phyloP scores from a whole-genome alignment of 2,329 filamentous ascomycete species.

The Mycosphaerella arachidis region DNA sequence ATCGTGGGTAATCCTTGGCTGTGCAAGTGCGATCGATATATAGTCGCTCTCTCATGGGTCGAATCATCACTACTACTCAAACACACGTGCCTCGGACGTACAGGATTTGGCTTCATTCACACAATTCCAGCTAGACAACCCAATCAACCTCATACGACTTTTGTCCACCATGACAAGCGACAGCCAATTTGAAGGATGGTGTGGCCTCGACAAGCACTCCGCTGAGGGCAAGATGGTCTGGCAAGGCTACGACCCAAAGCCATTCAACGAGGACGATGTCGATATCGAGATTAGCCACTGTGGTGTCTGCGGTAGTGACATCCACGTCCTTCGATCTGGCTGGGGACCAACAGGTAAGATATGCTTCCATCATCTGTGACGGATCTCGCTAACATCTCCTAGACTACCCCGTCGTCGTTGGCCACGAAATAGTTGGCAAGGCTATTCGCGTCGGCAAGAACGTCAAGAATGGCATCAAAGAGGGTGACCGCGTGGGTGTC shows the following conservation, averaged over 20 bases:
- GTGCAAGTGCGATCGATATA: background rate
- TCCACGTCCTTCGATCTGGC: conserved; percentile 34
- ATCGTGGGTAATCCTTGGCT: background rate
- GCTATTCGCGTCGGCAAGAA: conserved; percentile 32
- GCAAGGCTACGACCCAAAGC: conserved; percentile 42
- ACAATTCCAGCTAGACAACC: conserved; percentile 6
- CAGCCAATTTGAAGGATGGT: conserved; percentile 55
- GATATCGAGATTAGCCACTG: conserved; percentile 31
- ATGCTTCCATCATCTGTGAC: background rate
- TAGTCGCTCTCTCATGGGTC: background rate
- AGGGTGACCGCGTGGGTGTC: conserved; percentile 45
- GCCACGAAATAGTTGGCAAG: conserved; percentile 35
- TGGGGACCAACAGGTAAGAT: conserved; percentile 30
- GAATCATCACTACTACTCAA: background rate
- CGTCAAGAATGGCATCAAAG: conserved; percentile 32
- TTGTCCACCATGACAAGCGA: conserved; percentile 25
- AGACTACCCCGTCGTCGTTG: conserved; percentile 27
- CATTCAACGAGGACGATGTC: conserved; percentile 38
- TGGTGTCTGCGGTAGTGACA: conserved; percentile 14
- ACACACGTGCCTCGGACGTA: conserved; percentile 1
- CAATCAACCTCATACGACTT: conserved; percentile 1
- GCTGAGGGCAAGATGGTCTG: conserved; percentile 53
- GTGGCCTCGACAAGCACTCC: conserved; percentile 47
- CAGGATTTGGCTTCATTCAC: conserved; percentile 6
- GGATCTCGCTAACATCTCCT: background rate